Conservation (phyloP, 2,329 filamentous ascomycete species). For the Hypoxylon sp. region DNA sequence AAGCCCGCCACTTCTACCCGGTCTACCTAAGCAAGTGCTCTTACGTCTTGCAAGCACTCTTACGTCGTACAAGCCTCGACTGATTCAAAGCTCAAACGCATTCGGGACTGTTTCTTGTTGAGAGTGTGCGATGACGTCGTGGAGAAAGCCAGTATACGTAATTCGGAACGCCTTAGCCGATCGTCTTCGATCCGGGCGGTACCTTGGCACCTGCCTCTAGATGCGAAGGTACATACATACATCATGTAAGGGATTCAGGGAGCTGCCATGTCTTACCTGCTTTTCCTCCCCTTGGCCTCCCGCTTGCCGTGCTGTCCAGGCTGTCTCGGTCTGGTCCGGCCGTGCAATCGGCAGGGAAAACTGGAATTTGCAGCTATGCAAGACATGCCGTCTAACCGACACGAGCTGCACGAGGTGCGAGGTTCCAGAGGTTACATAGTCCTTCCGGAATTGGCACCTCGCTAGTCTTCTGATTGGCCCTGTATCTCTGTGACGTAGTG, state of each 20-base stretch:
- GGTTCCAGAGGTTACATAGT: not conserved
- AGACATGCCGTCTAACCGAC: no score
- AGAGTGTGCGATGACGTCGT: conserved; percentile 1
- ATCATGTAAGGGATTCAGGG: not conserved
- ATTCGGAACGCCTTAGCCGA: not conserved
- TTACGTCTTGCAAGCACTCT: no score
- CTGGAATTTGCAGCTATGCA: not conserved
- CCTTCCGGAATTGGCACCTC: not conserved
- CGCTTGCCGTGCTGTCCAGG: not conserved
- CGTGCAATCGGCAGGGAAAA: not conserved
- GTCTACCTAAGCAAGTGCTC: no score
- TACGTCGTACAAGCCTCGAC: no score
- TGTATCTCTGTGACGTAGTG: not conserved
- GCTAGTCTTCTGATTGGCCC: not conserved
- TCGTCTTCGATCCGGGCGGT: no score
- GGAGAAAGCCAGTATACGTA: not conserved
- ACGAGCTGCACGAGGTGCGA: no score
- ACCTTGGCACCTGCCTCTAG: not conserved
- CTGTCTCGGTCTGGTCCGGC: not conserved
- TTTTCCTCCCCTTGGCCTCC: no score
- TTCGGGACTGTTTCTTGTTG: not conserved
- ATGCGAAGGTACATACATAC: not conserved
- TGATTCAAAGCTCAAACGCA: not conserved
- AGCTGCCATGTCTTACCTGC: not conserved
- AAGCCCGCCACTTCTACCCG: not conserved